phyloP scores from a whole-genome alignment of 441 rosid species.

The Jatropha multifida region DNA sequence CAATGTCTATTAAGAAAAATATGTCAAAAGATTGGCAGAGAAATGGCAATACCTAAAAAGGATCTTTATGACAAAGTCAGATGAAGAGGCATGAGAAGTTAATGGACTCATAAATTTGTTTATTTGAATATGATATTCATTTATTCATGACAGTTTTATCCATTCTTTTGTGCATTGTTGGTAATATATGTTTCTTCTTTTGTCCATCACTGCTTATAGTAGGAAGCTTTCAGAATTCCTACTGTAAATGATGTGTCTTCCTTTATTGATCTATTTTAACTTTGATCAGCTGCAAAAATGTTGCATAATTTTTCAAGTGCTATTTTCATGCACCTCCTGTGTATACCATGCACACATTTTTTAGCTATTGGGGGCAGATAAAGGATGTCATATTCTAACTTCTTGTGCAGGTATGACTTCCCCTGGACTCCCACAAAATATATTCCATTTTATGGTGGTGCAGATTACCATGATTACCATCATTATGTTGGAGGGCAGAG shows the following conservation, averaged over 20 bases:
- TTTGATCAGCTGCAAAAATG: background rate
- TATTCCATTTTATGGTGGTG: slow-evolving; percentile 90
- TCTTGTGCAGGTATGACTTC: slow-evolving; percentile 65
- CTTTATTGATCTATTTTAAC: background rate
- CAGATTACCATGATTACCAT: slow-evolving; percentile 92
- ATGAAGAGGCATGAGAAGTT: slow-evolving; percentile 5
- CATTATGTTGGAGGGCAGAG: slow-evolving; percentile 91
- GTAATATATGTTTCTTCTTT: background rate
- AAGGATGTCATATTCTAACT: slow-evolving; percentile 11
- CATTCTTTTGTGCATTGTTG: background rate
- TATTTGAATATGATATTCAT: background rate
- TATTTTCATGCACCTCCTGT: slow-evolving; percentile 5
- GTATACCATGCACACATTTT: background rate
- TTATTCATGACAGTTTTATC: background rate
- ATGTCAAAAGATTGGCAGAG: background rate
- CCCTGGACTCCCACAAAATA: slow-evolving; percentile 82
- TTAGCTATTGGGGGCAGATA: background rate
- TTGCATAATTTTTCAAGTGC: slow-evolving; percentile 5
- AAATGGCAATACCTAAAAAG: background rate
- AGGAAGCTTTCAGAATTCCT: background rate
- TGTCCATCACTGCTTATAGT: background rate
- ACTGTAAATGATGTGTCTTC: background rate
- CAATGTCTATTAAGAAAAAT: background rate
- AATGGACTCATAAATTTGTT: background rate
- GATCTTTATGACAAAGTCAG: background rate